Conservation (phyloP, 2,329 filamentous ascomycete species). For the Anisogramma anomala region DNA sequence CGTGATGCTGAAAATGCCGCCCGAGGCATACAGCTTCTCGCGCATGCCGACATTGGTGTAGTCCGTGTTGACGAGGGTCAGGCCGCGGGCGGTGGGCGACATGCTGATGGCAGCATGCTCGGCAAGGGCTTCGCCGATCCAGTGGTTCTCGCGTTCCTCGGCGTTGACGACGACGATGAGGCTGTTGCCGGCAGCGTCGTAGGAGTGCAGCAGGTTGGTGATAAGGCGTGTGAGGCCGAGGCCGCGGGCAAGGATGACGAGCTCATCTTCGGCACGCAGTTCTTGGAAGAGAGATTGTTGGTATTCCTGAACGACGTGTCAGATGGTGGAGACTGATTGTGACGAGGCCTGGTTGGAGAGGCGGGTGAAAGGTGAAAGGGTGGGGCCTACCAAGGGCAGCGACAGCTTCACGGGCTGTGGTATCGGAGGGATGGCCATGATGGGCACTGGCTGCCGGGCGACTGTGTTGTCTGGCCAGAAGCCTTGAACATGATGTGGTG, state of each 20-base stretch:
- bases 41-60: conserved; percentile 74
- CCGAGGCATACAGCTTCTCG: conserved; percentile 82
- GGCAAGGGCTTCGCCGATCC: conserved; percentile 91
- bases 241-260: conserved; percentile 82
- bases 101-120: conserved; percentile 90
- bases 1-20: conserved; percentile 91
- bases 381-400: conserved; percentile 50
- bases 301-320: conserved; percentile 48
- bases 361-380: background rate
- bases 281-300: conserved; percentile 93
- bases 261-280: conserved; percentile 80
- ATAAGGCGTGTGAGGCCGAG: conserved; percentile 84
- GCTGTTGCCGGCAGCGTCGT: conserved; percentile 92
- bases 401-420: conserved; percentile 69
- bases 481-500: conserved; percentile 7
- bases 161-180: conserved; percentile 81
- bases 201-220: conserved; percentile 92
- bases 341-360: no score
- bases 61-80: conserved; percentile 91
- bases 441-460: conserved; percentile 3
- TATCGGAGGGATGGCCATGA: conserved; percentile 14
- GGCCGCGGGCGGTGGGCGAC: conserved; percentile 66
- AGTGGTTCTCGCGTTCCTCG: conserved; percentile 85
- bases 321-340: background rate
- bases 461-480: background rate